Evolutionary conservation across 2,329 filamentous ascomycete genomes (phyloP), one percentile per base, ranked within the genome.

Genomic region (Cylindrodendrum hubeiense): DNA sequence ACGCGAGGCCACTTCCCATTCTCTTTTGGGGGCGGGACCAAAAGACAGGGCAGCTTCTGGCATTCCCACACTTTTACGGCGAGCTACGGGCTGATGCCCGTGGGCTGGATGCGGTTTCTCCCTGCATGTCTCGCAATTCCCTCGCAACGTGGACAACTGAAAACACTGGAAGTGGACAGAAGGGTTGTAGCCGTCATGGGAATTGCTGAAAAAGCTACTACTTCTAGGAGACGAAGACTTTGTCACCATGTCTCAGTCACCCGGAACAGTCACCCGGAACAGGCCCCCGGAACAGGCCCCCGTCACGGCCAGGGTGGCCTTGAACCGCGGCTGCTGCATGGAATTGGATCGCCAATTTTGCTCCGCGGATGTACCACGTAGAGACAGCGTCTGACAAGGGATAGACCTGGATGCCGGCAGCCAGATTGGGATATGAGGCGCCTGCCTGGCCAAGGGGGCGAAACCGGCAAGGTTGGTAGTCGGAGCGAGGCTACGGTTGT

Each of bases 331-430:
- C 28, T 17, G n/a, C 47, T 33, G 37, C 41, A 51, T 30, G 53
- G 53, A 59, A 51, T 60, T 60, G 60, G 57, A 68, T 55, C 58
- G 54, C 34, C 51, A 66, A 56, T 47, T 60, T n/a, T 47, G 46
- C 28, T 41, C 28, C 60, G 33, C 26, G 19, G 13, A 46, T n/a
- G n/a, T n/a, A 54, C 28, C 19, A 47, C 19, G n/a, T n/a, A n/a
- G n/a, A n/a, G 51, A 41, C 51, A 30, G 43, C 17, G 51, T 50
- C n/a, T 41, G 46, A 28, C 34, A 33, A 28, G 26, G 37, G 15
- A 57, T 9, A 10, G 21, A 26, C 41, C 22, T 21, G 53, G 34
- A 47, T 57, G 53, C 53, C 21, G 53, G 51, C 44, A 19, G 46
- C 53, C 39, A 28, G n/a, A 63, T 52, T 39, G 12, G 60, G 60